phyloP scores from a whole-genome alignment of 2,329 filamentous ascomycete species.

The Fusarium luffae region DNA sequence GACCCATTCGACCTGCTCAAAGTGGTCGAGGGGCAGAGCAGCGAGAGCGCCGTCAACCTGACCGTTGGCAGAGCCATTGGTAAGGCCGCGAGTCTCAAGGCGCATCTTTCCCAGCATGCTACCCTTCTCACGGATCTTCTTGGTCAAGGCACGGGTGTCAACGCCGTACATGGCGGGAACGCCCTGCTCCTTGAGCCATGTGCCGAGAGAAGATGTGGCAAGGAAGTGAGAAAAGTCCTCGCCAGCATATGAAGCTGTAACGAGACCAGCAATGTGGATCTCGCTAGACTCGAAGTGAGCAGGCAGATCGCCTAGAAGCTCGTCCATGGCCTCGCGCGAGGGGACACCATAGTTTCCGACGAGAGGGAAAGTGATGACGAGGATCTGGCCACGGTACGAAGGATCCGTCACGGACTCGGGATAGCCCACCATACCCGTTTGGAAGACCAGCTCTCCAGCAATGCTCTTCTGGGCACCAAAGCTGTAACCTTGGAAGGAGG shows the following conservation, averaged over 20 bases:
- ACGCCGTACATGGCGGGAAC: constrained; percentile 95
- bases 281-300: constrained; percentile 92
- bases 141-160: constrained; percentile 92
- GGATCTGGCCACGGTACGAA: constrained; percentile 90
- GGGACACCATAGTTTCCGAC: constrained; percentile 98
- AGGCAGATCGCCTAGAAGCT: constrained; percentile 85
- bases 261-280: constrained; percentile 93
- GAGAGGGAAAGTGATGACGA: constrained; percentile 95
- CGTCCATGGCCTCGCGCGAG: constrained; percentile 84
- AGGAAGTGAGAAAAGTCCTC: constrained; percentile 97
- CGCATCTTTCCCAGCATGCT: constrained; percentile 96
- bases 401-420: constrained; percentile 92
- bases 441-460: constrained; percentile 97
- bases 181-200: constrained; percentile 96
- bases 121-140: constrained; percentile 91
- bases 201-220: constrained; percentile 87
- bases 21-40: constrained; percentile 58
- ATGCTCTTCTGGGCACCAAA: constrained; percentile 96
- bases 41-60: constrained; percentile 40
- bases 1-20: constrained; percentile 86
- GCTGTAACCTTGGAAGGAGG: constrained; percentile 92
- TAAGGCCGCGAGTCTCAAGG: constrained; percentile 66
- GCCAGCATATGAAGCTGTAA: constrained; percentile 90
- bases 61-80: constrained; percentile 56
- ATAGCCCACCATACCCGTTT: constrained; percentile 99